Conservation (phyloP, 2,329 filamentous ascomycete genomes). For the Cytospora piceae region DNA sequence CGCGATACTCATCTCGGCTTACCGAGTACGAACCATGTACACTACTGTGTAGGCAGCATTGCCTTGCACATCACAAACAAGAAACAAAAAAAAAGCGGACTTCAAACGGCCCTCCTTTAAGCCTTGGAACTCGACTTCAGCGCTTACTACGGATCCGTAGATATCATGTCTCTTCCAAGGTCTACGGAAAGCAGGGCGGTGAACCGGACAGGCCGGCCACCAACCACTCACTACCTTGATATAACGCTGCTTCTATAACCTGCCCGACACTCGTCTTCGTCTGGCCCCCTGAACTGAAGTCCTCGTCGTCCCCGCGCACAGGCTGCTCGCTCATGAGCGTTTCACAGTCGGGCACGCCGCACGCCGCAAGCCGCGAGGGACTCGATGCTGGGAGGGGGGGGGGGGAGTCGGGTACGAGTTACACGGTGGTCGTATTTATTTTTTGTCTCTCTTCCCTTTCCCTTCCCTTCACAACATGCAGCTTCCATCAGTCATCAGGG, state of each 20-base stretch:
- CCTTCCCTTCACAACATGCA: neutral
- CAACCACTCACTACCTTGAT: neutral
- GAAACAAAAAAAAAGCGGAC: neutral
- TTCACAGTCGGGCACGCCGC: neutral
- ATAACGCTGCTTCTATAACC: slow-evolving; percentile 9
- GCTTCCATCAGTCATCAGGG: neutral
- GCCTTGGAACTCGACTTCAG: neutral
- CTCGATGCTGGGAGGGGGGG: neutral
- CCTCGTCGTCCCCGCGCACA: neutral
- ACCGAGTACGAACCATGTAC: neutral
- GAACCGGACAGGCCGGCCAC: slow-evolving; percentile 19
- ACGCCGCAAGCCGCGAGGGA: neutral
- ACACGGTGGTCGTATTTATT: slow-evolving; percentile 13
- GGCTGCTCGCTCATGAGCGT: too few relatives aligned
- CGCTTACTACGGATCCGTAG: too few relatives aligned
- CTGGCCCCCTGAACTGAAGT: neutral
- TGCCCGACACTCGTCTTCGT: neutral
- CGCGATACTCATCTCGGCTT: too few relatives aligned
- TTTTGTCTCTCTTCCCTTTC: too few relatives aligned
- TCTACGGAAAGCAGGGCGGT: slow-evolving; percentile 2
- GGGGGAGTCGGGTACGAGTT: neutral
- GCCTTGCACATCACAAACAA: neutral
- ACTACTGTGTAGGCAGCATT: too few relatives aligned
- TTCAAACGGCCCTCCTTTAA: neutral
- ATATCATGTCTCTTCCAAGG: neutral